Percentiles rank a stretch among this genome's conserved stretches.
Evolutionary conservation across 2,329 filamentous ascomycete genomes (phyloP).

Genomic region (Cryphonectria japonica): DNA sequence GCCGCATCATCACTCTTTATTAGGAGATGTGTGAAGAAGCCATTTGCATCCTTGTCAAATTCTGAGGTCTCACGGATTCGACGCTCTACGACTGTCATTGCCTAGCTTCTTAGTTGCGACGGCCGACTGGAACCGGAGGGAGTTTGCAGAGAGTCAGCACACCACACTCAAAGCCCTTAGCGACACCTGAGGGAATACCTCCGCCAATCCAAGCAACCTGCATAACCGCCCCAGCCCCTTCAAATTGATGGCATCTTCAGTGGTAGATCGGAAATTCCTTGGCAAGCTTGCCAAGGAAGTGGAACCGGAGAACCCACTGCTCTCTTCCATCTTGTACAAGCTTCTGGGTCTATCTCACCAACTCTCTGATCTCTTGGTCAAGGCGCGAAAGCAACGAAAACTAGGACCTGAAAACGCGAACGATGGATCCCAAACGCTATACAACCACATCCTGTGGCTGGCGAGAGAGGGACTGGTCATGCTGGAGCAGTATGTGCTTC

Average conservation of each 20-base stretch:
- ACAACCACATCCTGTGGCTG: constrained; percentile 92
- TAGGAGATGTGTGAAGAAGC: constrained; percentile 12
- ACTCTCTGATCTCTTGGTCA: constrained; percentile 80
- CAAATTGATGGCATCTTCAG: constrained; percentile 82
- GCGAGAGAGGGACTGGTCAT: constrained; percentile 88
- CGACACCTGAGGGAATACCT: not conserved
- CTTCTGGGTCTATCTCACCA: constrained; percentile 89
- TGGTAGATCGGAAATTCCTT: constrained; percentile 97
- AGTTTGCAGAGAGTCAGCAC: not conserved
- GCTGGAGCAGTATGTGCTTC: constrained; percentile 84
- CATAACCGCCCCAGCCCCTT: constrained; percentile 14
- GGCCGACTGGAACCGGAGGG: not conserved
- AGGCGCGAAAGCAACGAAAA: constrained; percentile 79
- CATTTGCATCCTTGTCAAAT: not conserved
- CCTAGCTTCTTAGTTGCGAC: not conserved
- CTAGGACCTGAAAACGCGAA: constrained; percentile 74
- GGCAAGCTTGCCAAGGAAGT: constrained; percentile 84
- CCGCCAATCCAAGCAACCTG: not conserved
- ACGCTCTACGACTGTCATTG: not conserved
- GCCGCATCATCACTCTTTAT: constrained; percentile 8
- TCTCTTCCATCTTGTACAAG: constrained; percentile 85
- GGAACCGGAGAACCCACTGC: constrained; percentile 74
- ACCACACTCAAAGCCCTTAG: not conserved
- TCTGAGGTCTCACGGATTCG: constrained; percentile 1
- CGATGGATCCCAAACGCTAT: constrained; percentile 79